Evolutionary conservation across 306 rosid genomes (phyloP).

Genomic region (Begonia loranthoides): DNA sequence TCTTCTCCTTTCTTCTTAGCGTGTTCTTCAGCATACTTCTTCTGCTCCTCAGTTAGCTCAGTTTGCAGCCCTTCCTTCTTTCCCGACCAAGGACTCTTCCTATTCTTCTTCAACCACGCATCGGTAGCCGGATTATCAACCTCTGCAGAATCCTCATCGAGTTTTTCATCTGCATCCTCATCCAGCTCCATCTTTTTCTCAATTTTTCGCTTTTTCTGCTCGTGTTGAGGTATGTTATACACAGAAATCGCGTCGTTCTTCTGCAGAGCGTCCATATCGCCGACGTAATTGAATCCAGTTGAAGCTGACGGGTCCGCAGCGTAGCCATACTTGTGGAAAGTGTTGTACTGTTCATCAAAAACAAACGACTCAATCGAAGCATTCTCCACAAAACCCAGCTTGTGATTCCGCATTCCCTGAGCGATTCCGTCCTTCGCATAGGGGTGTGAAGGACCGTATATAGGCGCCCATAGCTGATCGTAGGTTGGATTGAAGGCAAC

Average conservation of each 20-base stretch:
- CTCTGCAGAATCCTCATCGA: slow-evolving; percentile 18
- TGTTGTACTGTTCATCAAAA: slow-evolving; percentile 91
- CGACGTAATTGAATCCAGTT: slow-evolving; percentile 53
- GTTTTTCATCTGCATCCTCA: slow-evolving; percentile 12
- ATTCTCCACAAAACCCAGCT: slow-evolving; percentile 82
- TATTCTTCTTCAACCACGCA: slow-evolving; percentile 67
- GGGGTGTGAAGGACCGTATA: slow-evolving; percentile 83
- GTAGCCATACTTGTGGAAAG: slow-evolving; percentile 74
- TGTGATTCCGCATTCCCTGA: slow-evolving; percentile 95
- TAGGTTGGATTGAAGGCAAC: slow-evolving; percentile 76
- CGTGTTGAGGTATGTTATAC: slow-evolving; percentile 63
- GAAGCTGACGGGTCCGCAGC: slow-evolving; percentile 90
- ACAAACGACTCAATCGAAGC: slow-evolving; percentile 74
- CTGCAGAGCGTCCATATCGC: slow-evolving; percentile 48
- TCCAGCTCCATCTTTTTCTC: slow-evolving; percentile 35
- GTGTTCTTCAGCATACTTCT: slow-evolving; percentile 78
- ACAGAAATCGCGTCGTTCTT: slow-evolving; percentile 61
- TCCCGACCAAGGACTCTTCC: slow-evolving; percentile 92
- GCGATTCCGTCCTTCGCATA: slow-evolving; percentile 89
- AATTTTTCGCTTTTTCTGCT: slow-evolving; percentile 56
- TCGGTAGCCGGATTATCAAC: slow-evolving; percentile 65
- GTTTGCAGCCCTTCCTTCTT: slow-evolving; percentile 69
- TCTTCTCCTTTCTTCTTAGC: slow-evolving; percentile 97
- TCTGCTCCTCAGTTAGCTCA: slow-evolving; percentile 83
- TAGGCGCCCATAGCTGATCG: slow-evolving; percentile 93